Base-by-base conservation (phyloP, 2,329 filamentous ascomycete genomes). In the Chaetomium globosum region DNA sequence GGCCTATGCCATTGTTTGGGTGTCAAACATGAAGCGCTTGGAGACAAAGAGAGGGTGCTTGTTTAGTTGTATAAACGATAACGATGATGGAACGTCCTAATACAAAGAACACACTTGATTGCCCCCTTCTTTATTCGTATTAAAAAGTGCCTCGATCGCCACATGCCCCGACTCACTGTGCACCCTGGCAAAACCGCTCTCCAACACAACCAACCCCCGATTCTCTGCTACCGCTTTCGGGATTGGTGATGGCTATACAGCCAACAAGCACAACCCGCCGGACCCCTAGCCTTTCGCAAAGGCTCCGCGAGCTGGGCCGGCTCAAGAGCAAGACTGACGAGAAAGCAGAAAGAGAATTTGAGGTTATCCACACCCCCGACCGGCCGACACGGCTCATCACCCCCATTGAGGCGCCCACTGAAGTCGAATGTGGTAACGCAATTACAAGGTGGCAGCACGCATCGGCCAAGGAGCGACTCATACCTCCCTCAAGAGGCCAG, bases 391-490 rank as follows among this genome's bases (percentile, higher is more conserved):
- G 68, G 9, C 61, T 71, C 3, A 21, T 71, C 16, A 64, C 61
- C 4, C 69, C 68, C 1, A 43, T 60, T 9, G 67, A 73, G 49
- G 68, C 70, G 3, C 74, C 74, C 1, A 68, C 71, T 1, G 74
- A 75, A 30, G 72, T 74, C 36, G 70, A 75, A 66, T 75, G 74
- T 48, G 68, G 69, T 6, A 52, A 65, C n/a, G 64, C 61, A 23
- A 70, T 73, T n/a, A 61, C 59, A 31, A 57, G 59, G 28, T 73
- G 70, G 71, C 70, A 70, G 16, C 56, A 30, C 7, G 51, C 63
- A 9, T 64, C 66, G 2, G 53, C 39, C 4, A 39, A 48, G 30
- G 26, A 26, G 23, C 46, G 39, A n/a, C n/a, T 12, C 31, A 19
- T 9, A 26, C 59, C 28, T 48, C 23, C 43, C 21, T 2, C 2